A percentile compares a stretch with the other conserved stretches of the same genome.
Conservation (phyloP, 2,329 filamentous ascomycete species). For the Aspergillus latus region DNA sequence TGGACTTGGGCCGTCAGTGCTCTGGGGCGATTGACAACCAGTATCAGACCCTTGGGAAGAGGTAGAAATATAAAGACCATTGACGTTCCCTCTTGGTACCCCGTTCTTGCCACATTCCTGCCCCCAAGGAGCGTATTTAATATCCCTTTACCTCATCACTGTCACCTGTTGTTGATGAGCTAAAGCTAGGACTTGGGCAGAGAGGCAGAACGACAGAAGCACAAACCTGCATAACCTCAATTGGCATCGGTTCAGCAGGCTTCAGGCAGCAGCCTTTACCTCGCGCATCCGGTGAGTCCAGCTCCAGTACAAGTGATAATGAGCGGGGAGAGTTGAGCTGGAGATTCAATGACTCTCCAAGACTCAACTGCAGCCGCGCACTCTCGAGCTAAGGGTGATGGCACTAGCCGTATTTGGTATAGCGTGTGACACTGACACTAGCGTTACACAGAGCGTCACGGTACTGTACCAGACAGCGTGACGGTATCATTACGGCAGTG, state of each 20-base stretch:
- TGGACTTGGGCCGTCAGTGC: background rate
- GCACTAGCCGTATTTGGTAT: conserved; percentile 8
- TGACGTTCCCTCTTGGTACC: background rate
- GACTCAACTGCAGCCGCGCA: conserved; percentile 17
- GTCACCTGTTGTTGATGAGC: conserved; percentile 2
- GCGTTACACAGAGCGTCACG: conserved; percentile 4
- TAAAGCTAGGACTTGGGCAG: conserved; percentile 1
- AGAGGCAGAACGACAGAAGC: background rate
- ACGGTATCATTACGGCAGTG: conserved; percentile 13
- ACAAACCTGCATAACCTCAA: background rate
- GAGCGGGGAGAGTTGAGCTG: background rate
- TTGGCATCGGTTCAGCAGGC: background rate
- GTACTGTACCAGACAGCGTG: conserved; percentile 11
- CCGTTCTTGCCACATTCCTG: background rate
- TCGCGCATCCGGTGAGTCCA: background rate
- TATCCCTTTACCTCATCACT: conserved; percentile 2
- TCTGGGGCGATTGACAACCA: background rate
- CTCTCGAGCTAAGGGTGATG: conserved; percentile 18
- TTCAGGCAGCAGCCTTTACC: background rate
- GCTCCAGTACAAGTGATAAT: background rate
- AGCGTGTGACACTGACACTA: conserved; percentile 20
- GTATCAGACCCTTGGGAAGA: background rate
- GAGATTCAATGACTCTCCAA: background rate
- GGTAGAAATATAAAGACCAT: conserved; percentile 1
- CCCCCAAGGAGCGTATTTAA: background rate